Evolutionary conservation across 139 green algal species (phyloP), one percentile per base, ranked within the genome.

Genomic region (Pycnococcus provasolii): DNA sequence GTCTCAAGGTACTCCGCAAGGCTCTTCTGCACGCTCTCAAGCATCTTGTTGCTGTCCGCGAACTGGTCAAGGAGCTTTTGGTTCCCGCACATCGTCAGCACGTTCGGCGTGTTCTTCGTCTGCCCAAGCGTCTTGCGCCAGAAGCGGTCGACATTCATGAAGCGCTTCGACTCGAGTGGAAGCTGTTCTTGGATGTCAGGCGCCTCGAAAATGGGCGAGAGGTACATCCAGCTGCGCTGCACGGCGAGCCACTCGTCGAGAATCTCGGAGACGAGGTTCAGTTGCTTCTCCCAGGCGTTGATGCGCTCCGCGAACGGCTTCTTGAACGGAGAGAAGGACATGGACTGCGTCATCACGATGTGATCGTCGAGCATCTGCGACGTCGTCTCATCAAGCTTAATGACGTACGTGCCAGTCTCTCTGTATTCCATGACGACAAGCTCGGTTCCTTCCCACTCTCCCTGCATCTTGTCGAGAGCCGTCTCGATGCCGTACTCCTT

Each of bases 141-240:
- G 58, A 81, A 81, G 48, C 83, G 72, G 74, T 92, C 85, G 26
- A 92, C 85, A 7, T 75, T 83, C 41, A 79, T 71, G 72, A 92
- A 92, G 53, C 83, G 79, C 79, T 91, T 91, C 5, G 67, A 83
- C 73, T 92, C 86, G 42, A 92, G 68, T 4, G 86, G 86, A 60
- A 92, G 80, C 81, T 92, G 86, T 53, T 88, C 71, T 82, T 85
- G 82, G 72, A 94, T 94, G 75, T 92, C 87, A 42, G 84, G 73
- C 52, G 53, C 79, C 69, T 73, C 81, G 69, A 94, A 94, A 58
- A 94, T 91, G 47, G 87, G 87, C 79, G 92, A 83, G 58, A 94
- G 77, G 71, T 92, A 92, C 86, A 90, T 90, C 85, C 85, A 93
- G 48, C 9, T 72, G 60, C 82, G 73, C 79, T 92, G 86, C 53